These are phyloP conservation scores for Suillus paluster DNA, from an alignment of 768 basidiomycete genomes.

Conservation along the genomic window DNA sequence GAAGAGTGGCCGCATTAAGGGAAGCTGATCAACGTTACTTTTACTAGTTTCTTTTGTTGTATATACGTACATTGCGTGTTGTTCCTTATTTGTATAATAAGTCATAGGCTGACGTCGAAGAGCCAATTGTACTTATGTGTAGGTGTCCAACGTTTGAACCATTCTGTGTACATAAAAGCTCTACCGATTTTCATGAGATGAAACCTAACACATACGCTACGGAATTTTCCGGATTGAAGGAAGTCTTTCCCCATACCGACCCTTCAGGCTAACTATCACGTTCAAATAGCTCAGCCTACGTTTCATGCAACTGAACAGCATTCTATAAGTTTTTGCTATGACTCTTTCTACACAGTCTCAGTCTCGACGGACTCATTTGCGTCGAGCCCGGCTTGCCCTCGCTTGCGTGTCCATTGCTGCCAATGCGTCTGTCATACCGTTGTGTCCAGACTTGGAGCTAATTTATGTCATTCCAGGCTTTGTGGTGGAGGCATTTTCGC, in stretches of 20 bases:
- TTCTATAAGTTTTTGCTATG: conserved; percentile 6
- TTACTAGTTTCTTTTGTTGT: conserved; percentile 2
- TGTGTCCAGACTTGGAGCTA: neutral
- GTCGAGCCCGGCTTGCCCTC: conserved; percentile 31
- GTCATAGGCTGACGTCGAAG: no score
- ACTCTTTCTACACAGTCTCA: neutral
- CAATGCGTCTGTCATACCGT: conserved; percentile 57
- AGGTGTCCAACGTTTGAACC: no score
- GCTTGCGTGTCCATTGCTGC: conserved; percentile 59
- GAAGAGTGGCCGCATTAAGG: conserved; percentile 18
- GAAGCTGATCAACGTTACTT: no score
- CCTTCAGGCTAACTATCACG: no score
- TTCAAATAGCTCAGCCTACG: neutral
- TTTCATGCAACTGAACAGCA: neutral
- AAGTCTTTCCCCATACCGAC: no score
- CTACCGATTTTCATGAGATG: no score
- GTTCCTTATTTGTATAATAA: conserved; percentile 2
- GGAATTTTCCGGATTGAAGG: no score
- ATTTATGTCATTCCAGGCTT: conserved; percentile 46
- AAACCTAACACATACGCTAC: no score
- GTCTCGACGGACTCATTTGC: conserved; percentile 18
- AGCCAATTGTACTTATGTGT: no score
- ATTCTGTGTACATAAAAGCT: no score
- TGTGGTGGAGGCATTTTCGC: conserved; percentile 81
- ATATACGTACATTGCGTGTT: neutral